phyloP scores from a whole-genome alignment of 1,139 yeast species.

The Williopsis jadinii region DNA sequence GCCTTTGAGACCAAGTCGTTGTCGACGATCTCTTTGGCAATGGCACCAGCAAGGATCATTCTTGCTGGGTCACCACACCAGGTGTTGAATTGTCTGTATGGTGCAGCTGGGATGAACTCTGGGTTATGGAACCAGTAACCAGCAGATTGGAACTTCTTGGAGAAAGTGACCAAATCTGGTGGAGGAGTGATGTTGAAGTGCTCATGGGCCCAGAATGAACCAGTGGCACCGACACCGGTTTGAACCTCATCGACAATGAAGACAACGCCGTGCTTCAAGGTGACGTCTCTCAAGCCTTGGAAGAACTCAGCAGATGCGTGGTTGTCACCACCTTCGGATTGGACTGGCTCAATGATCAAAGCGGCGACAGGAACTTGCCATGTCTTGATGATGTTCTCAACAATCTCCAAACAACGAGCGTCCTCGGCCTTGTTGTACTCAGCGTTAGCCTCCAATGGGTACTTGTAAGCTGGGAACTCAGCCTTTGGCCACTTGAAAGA shows the following conservation, averaged over 20 bases:
- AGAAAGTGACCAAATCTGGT: conserved; percentile 69
- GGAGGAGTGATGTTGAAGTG: conserved; percentile 58
- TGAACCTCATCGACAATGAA: conserved; percentile 70
- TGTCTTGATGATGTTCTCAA: conserved; percentile 44
- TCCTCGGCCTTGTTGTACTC: conserved; percentile 54
- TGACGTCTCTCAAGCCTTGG: conserved; percentile 59
- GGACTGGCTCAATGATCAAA: conserved; percentile 64
- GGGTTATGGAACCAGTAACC: conserved; percentile 69
- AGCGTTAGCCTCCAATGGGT: conserved; percentile 51
- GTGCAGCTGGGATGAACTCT: conserved; percentile 50
- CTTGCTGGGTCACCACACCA: conserved; percentile 82
- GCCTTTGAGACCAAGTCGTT: conserved; percentile 46
- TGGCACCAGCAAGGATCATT: conserved; percentile 57
- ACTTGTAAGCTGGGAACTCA: conserved; percentile 59
- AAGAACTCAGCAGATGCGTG: conserved; percentile 54
- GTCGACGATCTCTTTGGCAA: conserved; percentile 49
- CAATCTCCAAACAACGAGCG: conserved; percentile 47
- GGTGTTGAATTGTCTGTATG: conserved; percentile 75
- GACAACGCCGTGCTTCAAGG: conserved; percentile 49
- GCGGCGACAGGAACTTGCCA: conserved; percentile 59
- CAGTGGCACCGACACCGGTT: conserved; percentile 71
- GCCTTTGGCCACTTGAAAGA: conserved; percentile 76
- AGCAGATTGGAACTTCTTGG: conserved; percentile 74
- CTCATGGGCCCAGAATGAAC: conserved; percentile 69
- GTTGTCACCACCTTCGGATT: conserved; percentile 74